Evolutionary conservation across 1,139 yeast genomes (phyloP).

Genomic region (Candida gigantensis): DNA sequence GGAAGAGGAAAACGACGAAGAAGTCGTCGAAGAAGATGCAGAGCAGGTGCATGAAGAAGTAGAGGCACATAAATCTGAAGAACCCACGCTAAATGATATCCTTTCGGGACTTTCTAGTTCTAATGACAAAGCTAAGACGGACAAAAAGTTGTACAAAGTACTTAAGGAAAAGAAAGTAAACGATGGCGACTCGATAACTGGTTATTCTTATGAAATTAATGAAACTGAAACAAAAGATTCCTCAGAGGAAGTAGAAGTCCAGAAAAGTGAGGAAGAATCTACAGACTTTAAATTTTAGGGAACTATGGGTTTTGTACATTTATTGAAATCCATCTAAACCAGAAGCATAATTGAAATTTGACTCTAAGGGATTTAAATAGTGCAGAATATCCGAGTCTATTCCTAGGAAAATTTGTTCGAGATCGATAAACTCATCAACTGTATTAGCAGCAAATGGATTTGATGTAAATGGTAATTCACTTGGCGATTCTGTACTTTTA

Average conservation of each 20-base stretch:
- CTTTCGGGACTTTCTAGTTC: conserved; percentile 3
- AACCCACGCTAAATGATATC: conserved; percentile 5
- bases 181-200: conserved; percentile 6
- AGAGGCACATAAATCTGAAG: conserved; percentile 1
- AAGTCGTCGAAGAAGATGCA: conserved; percentile 20
- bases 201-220: conserved; percentile 8
- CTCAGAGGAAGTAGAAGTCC: background rate
- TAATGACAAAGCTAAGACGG: conserved; percentile 3
- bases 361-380: conserved; percentile 30
- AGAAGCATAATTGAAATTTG: conserved; percentile 20
- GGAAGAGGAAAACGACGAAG: conserved; percentile 22
- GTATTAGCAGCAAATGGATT: background rate
- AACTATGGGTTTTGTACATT: conserved; percentile 1
- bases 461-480: background rate
- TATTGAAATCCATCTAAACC: conserved; percentile 2
- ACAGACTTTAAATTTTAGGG: conserved; percentile 16
- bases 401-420: conserved; percentile 33
- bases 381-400: conserved; percentile 32
- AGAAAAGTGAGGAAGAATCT: conserved; percentile 5
- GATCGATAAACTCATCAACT: background rate
- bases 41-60: conserved; percentile 15
- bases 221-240: background rate
- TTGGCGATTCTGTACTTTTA: background rate
- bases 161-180: conserved; percentile 10
- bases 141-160: conserved; percentile 12